These are phyloP conservation scores for Silene uniflora DNA, from an alignment of 148 eudicot species.

Conservation along the genomic window DNA sequence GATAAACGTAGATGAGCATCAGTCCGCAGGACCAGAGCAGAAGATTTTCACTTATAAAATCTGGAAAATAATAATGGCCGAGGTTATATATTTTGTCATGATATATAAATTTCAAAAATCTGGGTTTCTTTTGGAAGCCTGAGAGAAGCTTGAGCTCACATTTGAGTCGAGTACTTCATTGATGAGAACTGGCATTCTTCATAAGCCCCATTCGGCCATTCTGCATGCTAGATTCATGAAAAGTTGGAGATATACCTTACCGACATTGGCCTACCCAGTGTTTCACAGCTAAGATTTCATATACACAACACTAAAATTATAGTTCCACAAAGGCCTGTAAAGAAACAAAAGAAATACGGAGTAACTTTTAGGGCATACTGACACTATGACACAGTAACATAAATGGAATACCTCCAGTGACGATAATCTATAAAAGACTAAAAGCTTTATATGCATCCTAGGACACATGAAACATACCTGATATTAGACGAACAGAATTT, in stretches of 20 bases:
- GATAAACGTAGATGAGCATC: neutral
- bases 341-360: constrained; percentile 1
- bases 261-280: neutral
- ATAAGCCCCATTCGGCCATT: constrained; percentile 17
- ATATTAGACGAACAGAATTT: neutral
- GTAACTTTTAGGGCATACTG: neutral
- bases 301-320: constrained; percentile 1
- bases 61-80: too few species aligned
- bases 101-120: neutral
- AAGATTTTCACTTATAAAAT: too few species aligned
- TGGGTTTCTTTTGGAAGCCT: constrained; percentile 4
- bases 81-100: too few species aligned
- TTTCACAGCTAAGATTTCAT: constrained; percentile 3
- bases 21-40: too few species aligned
- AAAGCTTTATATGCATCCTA: neutral
- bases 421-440: neutral
- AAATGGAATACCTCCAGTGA: neutral
- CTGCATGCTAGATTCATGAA: neutral
- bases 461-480: neutral
- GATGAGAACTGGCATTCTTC: neutral
- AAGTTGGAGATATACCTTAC: neutral
- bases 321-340: constrained; percentile 15
- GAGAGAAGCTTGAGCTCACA: constrained; percentile 18
- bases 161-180: constrained; percentile 14
- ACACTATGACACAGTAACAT: neutral